phyloP scores from a whole-genome alignment of 257 asterid species.

The Mitragyna speciosa region DNA sequence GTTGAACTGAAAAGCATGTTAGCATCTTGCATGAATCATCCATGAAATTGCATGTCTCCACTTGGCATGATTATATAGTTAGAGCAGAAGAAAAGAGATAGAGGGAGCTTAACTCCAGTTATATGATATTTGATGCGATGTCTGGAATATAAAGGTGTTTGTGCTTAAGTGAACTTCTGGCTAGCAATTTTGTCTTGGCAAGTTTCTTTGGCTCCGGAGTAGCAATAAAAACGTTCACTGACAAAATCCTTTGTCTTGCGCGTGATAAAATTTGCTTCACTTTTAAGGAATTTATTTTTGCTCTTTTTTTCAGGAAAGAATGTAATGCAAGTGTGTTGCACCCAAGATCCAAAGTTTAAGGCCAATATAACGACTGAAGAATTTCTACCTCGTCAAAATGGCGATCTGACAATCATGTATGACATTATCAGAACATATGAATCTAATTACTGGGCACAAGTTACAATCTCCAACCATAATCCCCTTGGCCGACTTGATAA shows the following conservation, averaged over 20 bases:
- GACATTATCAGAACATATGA: constrained; percentile 72
- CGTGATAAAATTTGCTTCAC: neutral
- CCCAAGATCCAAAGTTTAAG: constrained; percentile 42
- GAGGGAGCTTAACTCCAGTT: neutral
- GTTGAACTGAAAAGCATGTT: neutral
- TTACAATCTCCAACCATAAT: constrained; percentile 70
- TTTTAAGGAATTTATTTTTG: too few species aligned
- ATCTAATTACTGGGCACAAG: constrained; percentile 79
- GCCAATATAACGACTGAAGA: constrained; percentile 57
- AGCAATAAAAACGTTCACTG: neutral
- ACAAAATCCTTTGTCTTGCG: neutral
- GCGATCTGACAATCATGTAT: constrained; percentile 82
- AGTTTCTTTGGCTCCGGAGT: neutral
- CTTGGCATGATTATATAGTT: neutral
- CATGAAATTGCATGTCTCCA: neutral
- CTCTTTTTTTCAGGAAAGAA: constrained; percentile 48
- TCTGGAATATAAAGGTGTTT: neutral
- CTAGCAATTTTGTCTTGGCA: neutral
- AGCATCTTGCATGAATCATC: neutral
- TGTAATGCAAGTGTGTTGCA: constrained; percentile 75
- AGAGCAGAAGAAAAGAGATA: neutral
- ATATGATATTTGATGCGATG: neutral
- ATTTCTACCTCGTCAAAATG: constrained; percentile 62
- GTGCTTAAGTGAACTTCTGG: neutral
- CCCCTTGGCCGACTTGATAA: constrained; percentile 84